phyloP scores from a whole-genome alignment of 371 early-diverging fungal species.

The Parasitella parasitica region DNA sequence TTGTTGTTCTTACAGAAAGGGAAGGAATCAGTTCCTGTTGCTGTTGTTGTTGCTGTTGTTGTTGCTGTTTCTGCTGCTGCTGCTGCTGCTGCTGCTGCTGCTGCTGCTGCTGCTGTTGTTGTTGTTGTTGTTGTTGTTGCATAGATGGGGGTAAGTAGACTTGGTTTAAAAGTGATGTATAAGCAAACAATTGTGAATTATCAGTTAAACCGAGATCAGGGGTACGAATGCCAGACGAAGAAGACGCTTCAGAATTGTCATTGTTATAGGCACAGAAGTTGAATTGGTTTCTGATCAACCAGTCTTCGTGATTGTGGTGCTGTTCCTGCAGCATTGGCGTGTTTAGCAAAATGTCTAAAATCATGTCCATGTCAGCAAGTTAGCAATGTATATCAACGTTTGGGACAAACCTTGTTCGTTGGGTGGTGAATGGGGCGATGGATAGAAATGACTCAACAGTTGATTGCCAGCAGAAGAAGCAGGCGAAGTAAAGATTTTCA shows the following conservation, averaged over 20 bases:
- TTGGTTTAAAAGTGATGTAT: slow-evolving; percentile 6
- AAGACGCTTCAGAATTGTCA: slow-evolving; percentile 9
- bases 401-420: slow-evolving; percentile 8
- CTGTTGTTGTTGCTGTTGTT: neutral
- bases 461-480: neutral
- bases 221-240: slow-evolving; percentile 19
- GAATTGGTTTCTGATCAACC: slow-evolving; percentile 6
- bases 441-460: slow-evolving; percentile 3
- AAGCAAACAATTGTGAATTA: neutral
- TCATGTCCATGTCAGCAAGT: neutral
- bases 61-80: no score
- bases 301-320: slow-evolving; percentile 1
- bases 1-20: slow-evolving; percentile 11
- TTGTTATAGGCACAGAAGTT: neutral
- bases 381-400: neutral
- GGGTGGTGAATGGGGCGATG: slow-evolving; percentile 8
- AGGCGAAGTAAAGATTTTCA: slow-evolving; percentile 10
- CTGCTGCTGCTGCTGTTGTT: neutral
- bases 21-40: slow-evolving; percentile 3
- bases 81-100: neutral
- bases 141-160: neutral
- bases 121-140: neutral
- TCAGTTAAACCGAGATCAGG: slow-evolving; percentile 22
- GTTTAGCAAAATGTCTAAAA: neutral
- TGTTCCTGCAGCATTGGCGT: slow-evolving; percentile 1